phyloP scores from a whole-genome alignment of 768 basidiomycete species.

The Leccinum olivaceopallidum region DNA sequence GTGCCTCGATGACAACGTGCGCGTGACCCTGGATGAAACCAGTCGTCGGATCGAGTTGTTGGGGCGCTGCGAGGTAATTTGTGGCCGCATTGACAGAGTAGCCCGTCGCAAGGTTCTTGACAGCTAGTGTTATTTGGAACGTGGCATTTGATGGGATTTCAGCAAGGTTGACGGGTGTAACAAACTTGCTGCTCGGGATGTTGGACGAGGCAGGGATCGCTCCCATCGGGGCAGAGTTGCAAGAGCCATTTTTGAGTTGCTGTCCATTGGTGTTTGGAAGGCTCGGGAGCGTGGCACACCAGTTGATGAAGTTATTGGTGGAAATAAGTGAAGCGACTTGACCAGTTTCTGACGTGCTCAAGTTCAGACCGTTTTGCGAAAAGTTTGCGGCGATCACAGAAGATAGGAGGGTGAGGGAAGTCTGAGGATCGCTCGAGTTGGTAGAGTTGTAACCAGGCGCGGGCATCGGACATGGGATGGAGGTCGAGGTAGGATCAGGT shows the following conservation, averaged over 20 bases:
- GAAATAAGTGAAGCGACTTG: constrained; percentile 60
- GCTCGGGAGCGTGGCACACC: constrained; percentile 47
- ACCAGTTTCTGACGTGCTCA: constrained; percentile 35
- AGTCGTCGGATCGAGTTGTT: constrained; percentile 41
- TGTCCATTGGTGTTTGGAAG: constrained; percentile 62
- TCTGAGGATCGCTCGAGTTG: constrained; percentile 24
- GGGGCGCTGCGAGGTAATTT: constrained; percentile 59
- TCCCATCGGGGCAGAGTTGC: constrained; percentile 66
- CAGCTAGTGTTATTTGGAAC: constrained; percentile 54
- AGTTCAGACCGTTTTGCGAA: constrained; percentile 47
- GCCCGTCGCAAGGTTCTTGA: constrained; percentile 49
- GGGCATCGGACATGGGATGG: not conserved
- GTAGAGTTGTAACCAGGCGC: constrained; percentile 13
- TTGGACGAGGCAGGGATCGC: constrained; percentile 48
- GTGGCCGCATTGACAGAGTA: constrained; percentile 54
- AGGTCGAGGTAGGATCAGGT: constrained; percentile 16
- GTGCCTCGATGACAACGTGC: constrained; percentile 59
- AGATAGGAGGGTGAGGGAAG: constrained; percentile 41
- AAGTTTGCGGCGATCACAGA: constrained; percentile 58
- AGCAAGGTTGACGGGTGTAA: constrained; percentile 44
- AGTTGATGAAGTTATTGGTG: constrained; percentile 77
- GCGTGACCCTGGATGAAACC: constrained; percentile 62
- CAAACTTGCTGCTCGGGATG: constrained; percentile 58
- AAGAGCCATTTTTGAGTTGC: constrained; percentile 52
- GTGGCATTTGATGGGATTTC: constrained; percentile 43